Evolutionary conservation across 75 land plant species (phyloP), one percentile per base, ranked within the genome.

Genomic region (Ceratopteris richardii): DNA sequence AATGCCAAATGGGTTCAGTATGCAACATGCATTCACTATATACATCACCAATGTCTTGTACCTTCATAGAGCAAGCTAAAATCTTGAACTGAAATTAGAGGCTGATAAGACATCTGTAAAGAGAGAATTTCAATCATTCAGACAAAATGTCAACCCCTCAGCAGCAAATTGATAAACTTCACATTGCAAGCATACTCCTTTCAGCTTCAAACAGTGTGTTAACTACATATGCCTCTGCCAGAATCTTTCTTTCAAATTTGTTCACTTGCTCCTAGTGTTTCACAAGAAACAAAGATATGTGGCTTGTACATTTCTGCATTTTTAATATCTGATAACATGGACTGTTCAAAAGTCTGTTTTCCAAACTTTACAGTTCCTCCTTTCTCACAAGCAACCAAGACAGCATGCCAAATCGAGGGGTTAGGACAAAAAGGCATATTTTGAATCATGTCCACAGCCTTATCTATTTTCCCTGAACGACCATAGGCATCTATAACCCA

Each of bases 311-410:
- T 17, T 46, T n/a, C 50, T 2, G 50, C 50, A 46, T 46, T 14
- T 5, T n/a, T 46, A 6, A 6, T 25, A 30, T 54, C 57, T 23
- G 23, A 26, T 1, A 16, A 13, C n/a, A 54, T 54, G 3, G 27
- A 2, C 2, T 54, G 23, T 23, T 54, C 57, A 26, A 30, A 27
- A 16, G 31, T 25, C n/a, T 17, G 5, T 16, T 22, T 54, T n/a
- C 57, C 57, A 17, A 27, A 16, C 1, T 54, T 20, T 30, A 54
- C 57, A 54, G 18, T 30, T 17, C n/a, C 31, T 10, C 57, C 9
- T 27, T 28, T 54, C 16, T 54, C 18, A 54, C 57, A 54, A 54
- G 57, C 57, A 30, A 17, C 23, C 9, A 54, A 16, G 17, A 54
- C 29, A 16, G 31, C 16, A 27, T 54, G 18, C 57, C 57, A 54